Evolutionary conservation across 2,329 filamentous ascomycete genomes (phyloP), one percentile per base, ranked within the genome.

Genomic region (Aurifilum marmelostoma): DNA sequence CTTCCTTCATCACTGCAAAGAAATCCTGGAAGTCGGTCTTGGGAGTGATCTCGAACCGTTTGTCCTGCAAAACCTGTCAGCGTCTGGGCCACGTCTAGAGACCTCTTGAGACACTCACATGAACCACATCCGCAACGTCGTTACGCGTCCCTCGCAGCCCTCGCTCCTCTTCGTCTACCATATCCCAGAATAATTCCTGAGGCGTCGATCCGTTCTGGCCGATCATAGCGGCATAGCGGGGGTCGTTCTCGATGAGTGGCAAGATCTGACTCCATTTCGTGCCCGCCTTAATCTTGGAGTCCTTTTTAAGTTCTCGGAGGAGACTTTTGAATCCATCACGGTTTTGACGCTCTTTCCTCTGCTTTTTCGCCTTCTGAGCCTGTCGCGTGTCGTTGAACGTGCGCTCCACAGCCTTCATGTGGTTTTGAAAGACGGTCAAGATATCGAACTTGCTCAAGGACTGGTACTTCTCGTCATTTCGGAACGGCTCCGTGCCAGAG

Each of bases 121-220:
- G 92, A 74, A 97, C 85, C 73, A 96, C 93, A 80, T 97, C 94
- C 73, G 96, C 83, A 52, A 97, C 92, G 76, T 94, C 89, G 77
- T 96, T 97, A 71, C 93, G 87, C 63, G 91, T 90, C 63, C 88
- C 90, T 71, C 94, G 91, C 62, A 97, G 83, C n/a, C 91, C 89
- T 69, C 92, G 89, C 76, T 99, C 95, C 79, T 98, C 94, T 78
- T 97, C 94, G 78, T 98, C 96, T 34, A 98, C 86, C 62, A 94
- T 84, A 78, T 99, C 96, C 93, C 95, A 97, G 82, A 99, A 98
- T 8, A 99, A 84, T 75, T 98, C 94, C 73, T 97, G 86, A 18
- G 96, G 93, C 5, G 89, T 92, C 5, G 94, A 97, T 67, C 95
- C 94, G 69, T 87, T 81, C 77, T 97, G 93, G 65, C 94, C 94